A percentile compares a stretch with the other conserved stretches of the same genome.
These are phyloP conservation scores for Plasmopara viticola DNA, from an alignment of 352 stramenopile species.

Conservation along the genomic window DNA sequence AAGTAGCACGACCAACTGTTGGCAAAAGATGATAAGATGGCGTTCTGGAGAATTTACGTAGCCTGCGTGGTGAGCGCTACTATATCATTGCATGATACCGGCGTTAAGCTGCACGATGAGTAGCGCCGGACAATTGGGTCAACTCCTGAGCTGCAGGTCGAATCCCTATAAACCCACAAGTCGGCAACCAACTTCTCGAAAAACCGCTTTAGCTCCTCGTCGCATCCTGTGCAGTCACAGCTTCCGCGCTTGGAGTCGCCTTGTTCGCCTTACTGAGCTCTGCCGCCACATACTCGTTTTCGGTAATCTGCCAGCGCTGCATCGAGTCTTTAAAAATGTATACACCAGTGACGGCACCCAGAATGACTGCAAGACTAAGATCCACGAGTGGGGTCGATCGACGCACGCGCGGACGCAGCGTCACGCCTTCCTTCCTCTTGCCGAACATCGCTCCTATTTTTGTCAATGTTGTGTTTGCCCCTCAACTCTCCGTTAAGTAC, in stretches of 20 bases:
- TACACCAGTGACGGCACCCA: conserved; percentile 50
- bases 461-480: no score
- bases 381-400: conserved; percentile 58
- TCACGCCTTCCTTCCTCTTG: conserved; percentile 43
- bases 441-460: conserved; percentile 29
- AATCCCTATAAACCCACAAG: no score
- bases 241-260: conserved; percentile 8
- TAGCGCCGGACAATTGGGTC: no score
- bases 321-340: conserved; percentile 77
- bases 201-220: conserved; percentile 4
- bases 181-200: no score
- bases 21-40: no score
- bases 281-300: conserved; percentile 22
- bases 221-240: conserved; percentile 2
- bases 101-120: no score
- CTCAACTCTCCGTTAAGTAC: conserved; percentile 6
- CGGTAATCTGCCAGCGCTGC: conserved; percentile 37
- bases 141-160: no score
- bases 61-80: no score
- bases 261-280: conserved; percentile 16
- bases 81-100: no score
- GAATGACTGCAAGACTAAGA: conserved; percentile 40
- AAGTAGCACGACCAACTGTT: no score
- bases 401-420: conserved; percentile 44
- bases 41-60: no score